Evolutionary conservation across 345 rosid genomes (phyloP).

Genomic region (Syzygium jambos): DNA sequence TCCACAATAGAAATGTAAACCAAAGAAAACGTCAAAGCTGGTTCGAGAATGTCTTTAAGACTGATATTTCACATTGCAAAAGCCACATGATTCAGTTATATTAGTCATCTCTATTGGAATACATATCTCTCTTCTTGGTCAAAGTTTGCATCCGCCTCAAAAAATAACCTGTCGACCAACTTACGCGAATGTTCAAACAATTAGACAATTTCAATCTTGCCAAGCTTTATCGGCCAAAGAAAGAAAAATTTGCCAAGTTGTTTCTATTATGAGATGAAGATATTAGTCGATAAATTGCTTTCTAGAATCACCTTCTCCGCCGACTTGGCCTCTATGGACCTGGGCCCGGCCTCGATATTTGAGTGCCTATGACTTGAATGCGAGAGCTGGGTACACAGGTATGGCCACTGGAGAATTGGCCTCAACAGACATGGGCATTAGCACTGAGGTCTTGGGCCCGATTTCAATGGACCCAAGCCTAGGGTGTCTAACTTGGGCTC

Average conservation of each 20-base stretch:
- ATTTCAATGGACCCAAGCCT: neutral
- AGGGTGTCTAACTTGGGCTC: neutral
- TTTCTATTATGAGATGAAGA: neutral
- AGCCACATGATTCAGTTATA: neutral
- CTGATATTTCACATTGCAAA: neutral
- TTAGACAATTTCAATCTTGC: neutral
- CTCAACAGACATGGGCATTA: neutral
- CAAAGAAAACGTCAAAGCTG: neutral
- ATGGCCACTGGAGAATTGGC: neutral
- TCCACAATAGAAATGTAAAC: neutral
- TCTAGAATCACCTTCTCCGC: neutral
- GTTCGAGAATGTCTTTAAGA: neutral
- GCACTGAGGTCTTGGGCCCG: neutral
- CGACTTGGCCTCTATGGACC: neutral
- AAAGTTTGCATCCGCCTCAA: neutral
- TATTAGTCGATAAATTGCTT: neutral
- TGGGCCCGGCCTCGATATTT: neutral
- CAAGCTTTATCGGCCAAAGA: neutral
- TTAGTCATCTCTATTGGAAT: neutral
- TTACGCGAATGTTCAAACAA: neutral
- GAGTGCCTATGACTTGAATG: rapidly evolving
- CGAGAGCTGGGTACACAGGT: neutral
- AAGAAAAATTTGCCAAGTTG: neutral
- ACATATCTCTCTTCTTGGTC: neutral
- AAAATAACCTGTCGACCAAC: neutral